Evolutionary conservation across 2,329 filamentous ascomycete genomes (phyloP).

Genomic region (Xylariaceae sp.): DNA sequence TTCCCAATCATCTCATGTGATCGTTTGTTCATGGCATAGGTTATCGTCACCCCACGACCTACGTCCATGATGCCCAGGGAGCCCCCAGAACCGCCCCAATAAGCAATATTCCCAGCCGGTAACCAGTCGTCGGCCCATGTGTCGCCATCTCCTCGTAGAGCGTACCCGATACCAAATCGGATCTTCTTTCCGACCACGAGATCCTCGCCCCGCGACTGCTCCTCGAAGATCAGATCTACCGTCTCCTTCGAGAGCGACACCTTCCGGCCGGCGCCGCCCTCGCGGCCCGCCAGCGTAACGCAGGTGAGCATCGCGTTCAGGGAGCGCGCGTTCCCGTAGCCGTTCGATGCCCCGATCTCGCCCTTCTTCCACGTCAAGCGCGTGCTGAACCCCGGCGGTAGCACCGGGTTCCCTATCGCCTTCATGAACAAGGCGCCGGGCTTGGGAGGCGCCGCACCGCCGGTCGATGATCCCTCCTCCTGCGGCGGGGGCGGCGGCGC

Average conservation of each 20-base stretch:
- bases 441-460: conserved; percentile 8
- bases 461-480: conserved; percentile 1
- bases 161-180: conserved; percentile 40
- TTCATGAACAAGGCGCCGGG: conserved; percentile 25
- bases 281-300: conserved; percentile 53
- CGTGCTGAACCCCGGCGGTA: conserved; percentile 16
- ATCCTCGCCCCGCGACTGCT: conserved; percentile 38
- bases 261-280: conserved; percentile 4
- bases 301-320: conserved; percentile 37
- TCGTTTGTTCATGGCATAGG: conserved; percentile 20
- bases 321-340: conserved; percentile 39
- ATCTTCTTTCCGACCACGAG: conserved; percentile 30
- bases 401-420: conserved; percentile 21
- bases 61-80: conserved; percentile 21
- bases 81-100: conserved; percentile 21
- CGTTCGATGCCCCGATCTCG: conserved; percentile 42
- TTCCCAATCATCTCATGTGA: conserved; percentile 12
- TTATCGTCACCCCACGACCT: conserved; percentile 16
- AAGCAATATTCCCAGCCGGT: conserved; percentile 27
- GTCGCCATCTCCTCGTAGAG: conserved; percentile 26
- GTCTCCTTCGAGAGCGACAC: conserved; percentile 35
- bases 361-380: conserved; percentile 31
- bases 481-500: conserved; percentile 2
- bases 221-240: conserved; percentile 39
- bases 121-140: conserved; percentile 22